Percentiles rank a stretch among this genome's conserved stretches.
Conservation (phyloP, 1,284 basidiomycete species). For the Trichosporon asahii region DNA sequence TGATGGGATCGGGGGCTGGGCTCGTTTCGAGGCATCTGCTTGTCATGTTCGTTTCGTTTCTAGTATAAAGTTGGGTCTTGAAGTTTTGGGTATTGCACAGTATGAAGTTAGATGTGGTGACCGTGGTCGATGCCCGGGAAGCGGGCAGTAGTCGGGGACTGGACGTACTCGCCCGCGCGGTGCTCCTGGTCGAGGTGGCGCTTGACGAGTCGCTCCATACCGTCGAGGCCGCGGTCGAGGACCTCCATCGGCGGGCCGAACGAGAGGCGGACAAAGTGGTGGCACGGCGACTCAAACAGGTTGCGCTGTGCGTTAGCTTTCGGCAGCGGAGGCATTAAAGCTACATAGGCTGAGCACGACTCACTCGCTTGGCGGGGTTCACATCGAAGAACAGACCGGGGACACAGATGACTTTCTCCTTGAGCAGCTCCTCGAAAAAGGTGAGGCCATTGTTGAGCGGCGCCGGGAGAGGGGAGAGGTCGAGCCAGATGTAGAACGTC, state of each 20-base stretch:
- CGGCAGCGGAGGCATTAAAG: too few species aligned
- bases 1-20: too few species aligned
- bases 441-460: constrained; percentile 85
- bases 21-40: not conserved
- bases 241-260: constrained; percentile 83
- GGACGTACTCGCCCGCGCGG: constrained; percentile 21
- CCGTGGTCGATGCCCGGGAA: not conserved
- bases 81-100: not conserved
- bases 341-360: too few species aligned
- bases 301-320: constrained; percentile 56
- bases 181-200: constrained; percentile 48
- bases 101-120: not conserved
- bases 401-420: constrained; percentile 55
- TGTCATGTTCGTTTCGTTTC: not conserved
- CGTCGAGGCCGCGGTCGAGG: constrained; percentile 81
- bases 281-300: constrained; percentile 85
- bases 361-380: constrained; percentile 65
- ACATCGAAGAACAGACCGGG: constrained; percentile 77
- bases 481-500: constrained; percentile 90
- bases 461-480: constrained; percentile 68
- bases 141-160: constrained; percentile 23
- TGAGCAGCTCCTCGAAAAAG: constrained; percentile 91
- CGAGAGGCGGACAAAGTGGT: constrained; percentile 78
- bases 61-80: not conserved
- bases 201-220: constrained; percentile 72